These are phyloP conservation scores for Cercospora citrullina DNA, from an alignment of 2,329 filamentous ascomycete species.

Conservation along the genomic window DNA sequence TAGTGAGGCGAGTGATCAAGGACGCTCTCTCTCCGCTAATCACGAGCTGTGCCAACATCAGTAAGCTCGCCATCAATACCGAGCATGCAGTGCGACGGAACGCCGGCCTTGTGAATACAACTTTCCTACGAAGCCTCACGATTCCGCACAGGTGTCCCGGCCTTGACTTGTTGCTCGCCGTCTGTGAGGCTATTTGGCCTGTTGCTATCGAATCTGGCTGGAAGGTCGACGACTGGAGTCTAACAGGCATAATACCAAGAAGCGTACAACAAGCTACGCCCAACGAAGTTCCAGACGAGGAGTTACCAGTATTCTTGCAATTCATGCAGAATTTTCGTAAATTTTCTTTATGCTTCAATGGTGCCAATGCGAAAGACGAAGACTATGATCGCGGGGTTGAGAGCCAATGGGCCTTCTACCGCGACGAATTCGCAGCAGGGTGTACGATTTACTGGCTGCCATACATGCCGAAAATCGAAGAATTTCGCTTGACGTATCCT, in stretches of 20 bases:
- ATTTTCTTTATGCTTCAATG: not conserved
- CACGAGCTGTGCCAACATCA: not conserved
- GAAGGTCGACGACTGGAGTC: not conserved
- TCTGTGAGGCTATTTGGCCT: not conserved
- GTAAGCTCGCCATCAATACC: not conserved
- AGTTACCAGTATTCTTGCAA: not conserved
- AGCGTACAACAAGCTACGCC: not conserved
- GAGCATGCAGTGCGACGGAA: not conserved
- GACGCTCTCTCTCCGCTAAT: not conserved
- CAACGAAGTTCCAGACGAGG: not conserved
- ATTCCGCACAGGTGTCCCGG: not conserved
- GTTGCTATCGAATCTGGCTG: not conserved
- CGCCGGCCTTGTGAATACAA: not conserved
- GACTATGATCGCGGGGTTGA: not conserved
- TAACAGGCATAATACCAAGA: not conserved
- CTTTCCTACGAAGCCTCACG: not conserved
- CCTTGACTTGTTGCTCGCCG: not conserved
- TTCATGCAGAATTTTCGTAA: not conserved
- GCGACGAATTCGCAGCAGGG: not conserved
- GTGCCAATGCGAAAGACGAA: not conserved
- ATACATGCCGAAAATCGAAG: not conserved
- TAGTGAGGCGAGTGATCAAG: not conserved
- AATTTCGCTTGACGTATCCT: not conserved
- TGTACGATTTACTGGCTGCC: not conserved
- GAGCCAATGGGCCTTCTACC: not conserved